These are phyloP conservation scores for Dispira parvispora DNA, from an alignment of 192 early-diverging fungal species.

Conservation along the genomic window DNA sequence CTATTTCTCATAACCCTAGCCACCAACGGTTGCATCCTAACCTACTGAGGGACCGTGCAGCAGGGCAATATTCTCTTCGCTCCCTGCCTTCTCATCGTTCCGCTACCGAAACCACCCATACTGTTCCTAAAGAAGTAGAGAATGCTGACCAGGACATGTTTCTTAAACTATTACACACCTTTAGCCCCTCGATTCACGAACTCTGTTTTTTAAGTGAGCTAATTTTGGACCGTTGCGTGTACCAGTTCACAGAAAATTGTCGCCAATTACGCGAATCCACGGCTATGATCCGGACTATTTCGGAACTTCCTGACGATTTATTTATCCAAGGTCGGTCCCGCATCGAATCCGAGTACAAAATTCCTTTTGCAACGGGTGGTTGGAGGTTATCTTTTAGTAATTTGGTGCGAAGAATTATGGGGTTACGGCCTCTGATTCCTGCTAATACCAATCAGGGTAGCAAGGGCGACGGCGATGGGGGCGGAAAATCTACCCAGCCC, in stretches of 20 bases:
- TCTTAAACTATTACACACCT: not conserved
- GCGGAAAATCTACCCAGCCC: not conserved
- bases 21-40: too few species aligned
- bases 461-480: not conserved
- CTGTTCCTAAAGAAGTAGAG: not conserved
- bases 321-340: not conserved
- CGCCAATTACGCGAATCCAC: not conserved
- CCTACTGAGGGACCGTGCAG: too few species aligned
- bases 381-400: not conserved
- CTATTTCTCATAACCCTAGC: too few species aligned
- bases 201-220: constrained; percentile 4
- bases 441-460: not conserved
- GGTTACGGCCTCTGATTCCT: not conserved
- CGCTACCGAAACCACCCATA: not conserved
- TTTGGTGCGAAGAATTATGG: not conserved
- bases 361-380: not conserved
- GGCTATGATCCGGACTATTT: not conserved
- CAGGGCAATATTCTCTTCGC: not conserved
- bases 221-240: constrained; percentile 1
- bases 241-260: constrained; percentile 2
- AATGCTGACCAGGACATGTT: not conserved
- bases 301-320: not conserved
- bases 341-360: not conserved
- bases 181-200: constrained; percentile 5
- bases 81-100: not conserved